Evolutionary conservation across 345 rosid species (phyloP), one percentile per base, ranked within the genome.

Genomic region (Reutealis trisperma): DNA sequence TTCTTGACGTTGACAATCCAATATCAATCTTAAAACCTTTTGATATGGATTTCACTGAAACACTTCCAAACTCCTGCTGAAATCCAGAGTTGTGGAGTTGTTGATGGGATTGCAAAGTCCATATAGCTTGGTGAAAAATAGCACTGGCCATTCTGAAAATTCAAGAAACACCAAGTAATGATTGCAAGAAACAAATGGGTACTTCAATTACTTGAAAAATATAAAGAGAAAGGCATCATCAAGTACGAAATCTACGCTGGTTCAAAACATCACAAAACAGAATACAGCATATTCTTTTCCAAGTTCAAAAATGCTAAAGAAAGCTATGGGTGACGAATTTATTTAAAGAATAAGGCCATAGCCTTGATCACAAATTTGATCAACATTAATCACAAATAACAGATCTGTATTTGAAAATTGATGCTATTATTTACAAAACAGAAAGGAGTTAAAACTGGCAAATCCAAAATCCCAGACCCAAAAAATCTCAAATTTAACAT

Each of bases 81-180:
- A 51, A 54, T 60, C 81, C 80, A 64, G 83, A 85, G 83, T 52
- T 83, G 54, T 79, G 74, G 34, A 84, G 80, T 55, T 75, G 82
- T 66, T 60, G 75, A 44, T 73, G 85, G 78, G 79, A 75, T 55
- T 83, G 87, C 65, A 83, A 66, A 67, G 84, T 82, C 74, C 84
- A 83, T 19, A 82, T 25, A 45, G 89, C 72, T 81, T 86, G 92
- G 81, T 89, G 84, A 73, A 88, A 87, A 60, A 77, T 83, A 82
- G 91, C 81, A 72, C 83, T 80, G 54, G 91, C 90, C 96, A 93
- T 93, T 79, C 97, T 91, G 92, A 67, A 83, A 77, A 72, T 58
- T 67, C 44, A 61, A 76, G 24, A 68, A 16, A 72, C 49, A 69
- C 24, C 15, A 54, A 21, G 25, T 34, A 16, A 22, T 16, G 30